Evolutionary conservation across 495 filamentous ascomycete species (phyloP).

Genomic region (Aspergillus mulundensis): DNA sequence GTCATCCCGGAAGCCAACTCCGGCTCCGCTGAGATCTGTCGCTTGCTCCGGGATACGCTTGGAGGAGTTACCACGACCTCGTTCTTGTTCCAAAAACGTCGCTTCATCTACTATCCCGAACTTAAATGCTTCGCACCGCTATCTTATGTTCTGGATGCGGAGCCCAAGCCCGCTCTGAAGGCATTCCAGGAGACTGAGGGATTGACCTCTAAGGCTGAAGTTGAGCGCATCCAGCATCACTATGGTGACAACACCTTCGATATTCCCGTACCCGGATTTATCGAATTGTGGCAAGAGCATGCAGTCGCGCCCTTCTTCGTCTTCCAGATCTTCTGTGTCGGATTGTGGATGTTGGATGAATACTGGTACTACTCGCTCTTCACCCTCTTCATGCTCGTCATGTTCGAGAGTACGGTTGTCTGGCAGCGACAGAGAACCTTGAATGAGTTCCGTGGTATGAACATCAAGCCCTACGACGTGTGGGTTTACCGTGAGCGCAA

Average conservation of each 20-base stretch:
- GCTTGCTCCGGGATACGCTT: conserved; percentile 65
- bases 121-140: conserved; percentile 71
- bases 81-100: conserved; percentile 97
- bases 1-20: conserved; percentile 88
- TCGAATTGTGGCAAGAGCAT: conserved; percentile 96
- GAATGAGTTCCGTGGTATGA: conserved; percentile 97
- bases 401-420: conserved; percentile 97
- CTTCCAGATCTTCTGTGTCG: conserved; percentile 98
- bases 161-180: conserved; percentile 71
- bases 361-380: conserved; percentile 99
- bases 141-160: conserved; percentile 76
- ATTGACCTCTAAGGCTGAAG: conserved; percentile 63
- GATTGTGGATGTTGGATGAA: conserved; percentile 97
- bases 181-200: conserved; percentile 76
- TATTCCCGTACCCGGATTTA: conserved; percentile 92
- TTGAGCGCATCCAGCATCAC: conserved; percentile 76
- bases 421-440: conserved; percentile 98
- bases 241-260: conserved; percentile 98
- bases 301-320: conserved; percentile 99
- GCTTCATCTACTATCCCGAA: conserved; percentile 78
- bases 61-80: conserved; percentile 72
- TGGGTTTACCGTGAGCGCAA: conserved; percentile 81
- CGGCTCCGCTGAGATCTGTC: conserved; percentile 83
- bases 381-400: conserved; percentile 95
- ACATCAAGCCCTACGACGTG: conserved; percentile 94